Evolutionary conservation across 495 filamentous ascomycete species (phyloP), one percentile per base, ranked within the genome.

Genomic region (Letharia lupina): DNA sequence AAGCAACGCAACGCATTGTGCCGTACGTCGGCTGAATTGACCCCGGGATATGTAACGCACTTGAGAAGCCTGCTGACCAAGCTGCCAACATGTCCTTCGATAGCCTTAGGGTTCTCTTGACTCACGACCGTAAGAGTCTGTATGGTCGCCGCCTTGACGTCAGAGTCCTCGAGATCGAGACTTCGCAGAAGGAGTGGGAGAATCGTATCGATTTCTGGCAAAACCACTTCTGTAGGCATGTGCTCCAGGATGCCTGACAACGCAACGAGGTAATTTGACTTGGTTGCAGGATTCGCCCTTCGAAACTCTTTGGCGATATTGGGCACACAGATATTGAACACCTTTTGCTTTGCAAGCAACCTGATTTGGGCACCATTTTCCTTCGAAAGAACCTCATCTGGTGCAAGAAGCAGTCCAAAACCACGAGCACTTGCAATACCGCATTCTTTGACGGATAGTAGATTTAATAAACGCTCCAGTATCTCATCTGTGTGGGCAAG

Each of bases 131-230:
- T 75, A 10, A 91, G 77, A 11, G 80, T 88, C 18, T 80, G 78
- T 44, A 91, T 81, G 3, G 86, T 87, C 37, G 85, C 84, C 45
- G 81, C 76, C 66, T 89, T 86, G 40, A 89, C 81, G 63, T 82
- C 75, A 16, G 74, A 67, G 9, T 82, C 77, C 61, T 78, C 74
- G 45, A 90, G 81, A 65, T 90, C 87, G n/a, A 91, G 78, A 59
- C 78, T 83, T 71, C 90, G 88, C 5, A 91, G 80, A 54, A 91
- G 82, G n/a, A 89, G 80, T 0, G 88, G 86, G 9, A 86, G 76
- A 28, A 91, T 76, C 23, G 78, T 79, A 28, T 78, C 78, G 13
- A 91, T 77, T 68, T 86, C 81, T 2, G 84, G 80, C 68, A 84
- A 78, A 31, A 89, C 81, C 54, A 91, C 77, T 23, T 75, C 67